Base-by-base conservation (phyloP, 1,139 yeast species). In the Pichia sp. region DNA sequence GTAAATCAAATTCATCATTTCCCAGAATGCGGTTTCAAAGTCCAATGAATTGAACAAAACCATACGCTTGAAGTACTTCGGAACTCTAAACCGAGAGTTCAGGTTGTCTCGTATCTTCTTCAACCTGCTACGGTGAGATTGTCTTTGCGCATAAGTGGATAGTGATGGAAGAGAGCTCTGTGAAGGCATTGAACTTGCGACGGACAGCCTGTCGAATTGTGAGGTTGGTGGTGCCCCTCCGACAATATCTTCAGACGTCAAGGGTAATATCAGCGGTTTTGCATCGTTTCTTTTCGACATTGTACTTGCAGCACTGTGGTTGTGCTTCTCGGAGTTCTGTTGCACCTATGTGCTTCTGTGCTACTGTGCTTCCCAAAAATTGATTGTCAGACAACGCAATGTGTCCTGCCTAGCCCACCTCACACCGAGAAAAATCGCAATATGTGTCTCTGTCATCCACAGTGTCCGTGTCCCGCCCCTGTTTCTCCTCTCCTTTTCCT, bases 1-100 rank as follows among this genome's bases (percentile, higher is more conserved):
- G 44, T 83, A 73, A 29, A 91, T 75, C 55, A 91, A 72, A 64
- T 89, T 81, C 61, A 87, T 75, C 69, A 90, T 85, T 68, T 91
- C 97, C 96, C 97, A 91, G 58, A 84, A 78, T 17, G 97, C 96
- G 1, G 96, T 87, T 69, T 91, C 97, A 65, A 90, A 88, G 71
- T 91, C 97, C 53, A 91, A 75, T 0, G 96, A 85, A 10, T 85
- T 87, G 4, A 96, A 95, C 62, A 85, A 83, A 63, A 87, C 75
- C 48, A 89, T 68, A 52, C 87, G 66, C 57, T 71, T 73, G 55
- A 78, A 67, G 55, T 75, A 74, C 10, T 72, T 66, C 4, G 81
- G 81, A 7, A 76, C 52, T 38, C 61, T 62, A 49, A 73, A 61
- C 41, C 56, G 41, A 1, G 65, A 56, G 48, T 60, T 58, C 40